Evolutionary conservation across 2,329 filamentous ascomycete genomes (phyloP).

Genomic region (Xylaria hypoxylon): DNA sequence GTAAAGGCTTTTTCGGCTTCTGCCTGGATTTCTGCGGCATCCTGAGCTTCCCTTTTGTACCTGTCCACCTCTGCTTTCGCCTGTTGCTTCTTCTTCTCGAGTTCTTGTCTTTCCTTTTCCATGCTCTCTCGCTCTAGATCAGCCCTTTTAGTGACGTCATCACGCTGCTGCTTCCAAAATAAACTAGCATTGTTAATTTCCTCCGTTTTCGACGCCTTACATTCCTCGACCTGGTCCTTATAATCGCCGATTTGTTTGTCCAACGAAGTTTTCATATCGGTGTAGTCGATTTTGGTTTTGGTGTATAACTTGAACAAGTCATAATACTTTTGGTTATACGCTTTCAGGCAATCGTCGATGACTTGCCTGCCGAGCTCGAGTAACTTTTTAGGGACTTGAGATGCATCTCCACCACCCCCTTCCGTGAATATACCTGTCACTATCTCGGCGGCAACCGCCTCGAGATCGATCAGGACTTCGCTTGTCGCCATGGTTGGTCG

Average conservation of each 20-base stretch:
- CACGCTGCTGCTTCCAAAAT: neutral
- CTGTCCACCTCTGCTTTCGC: neutral
- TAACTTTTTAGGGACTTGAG: neutral
- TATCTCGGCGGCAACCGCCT: neutral
- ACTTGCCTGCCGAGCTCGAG: neutral
- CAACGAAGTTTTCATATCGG: neutral
- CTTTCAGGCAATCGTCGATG: neutral
- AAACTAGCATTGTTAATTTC: neutral
- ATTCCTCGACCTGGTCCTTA: neutral
- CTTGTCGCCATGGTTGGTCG: conserved; percentile 21
- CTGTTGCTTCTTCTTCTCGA: conserved; percentile 15
- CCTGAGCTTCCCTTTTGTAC: neutral
- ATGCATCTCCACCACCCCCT: neutral
- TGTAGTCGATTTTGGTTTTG: neutral
- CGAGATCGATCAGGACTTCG: neutral
- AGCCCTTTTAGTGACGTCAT: neutral
- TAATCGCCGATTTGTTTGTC: neutral
- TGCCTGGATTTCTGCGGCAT: neutral
- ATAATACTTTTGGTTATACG: neutral
- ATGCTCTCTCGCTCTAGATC: neutral
- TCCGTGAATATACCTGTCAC: neutral
- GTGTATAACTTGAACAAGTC: neutral
- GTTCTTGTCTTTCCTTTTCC: neutral
- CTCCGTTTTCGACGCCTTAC: neutral
- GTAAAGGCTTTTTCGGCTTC: neutral